These are phyloP conservation scores for Paracoccidioides lutzii DNA, from an alignment of 2,329 filamentous ascomycete species.

Conservation along the genomic window DNA sequence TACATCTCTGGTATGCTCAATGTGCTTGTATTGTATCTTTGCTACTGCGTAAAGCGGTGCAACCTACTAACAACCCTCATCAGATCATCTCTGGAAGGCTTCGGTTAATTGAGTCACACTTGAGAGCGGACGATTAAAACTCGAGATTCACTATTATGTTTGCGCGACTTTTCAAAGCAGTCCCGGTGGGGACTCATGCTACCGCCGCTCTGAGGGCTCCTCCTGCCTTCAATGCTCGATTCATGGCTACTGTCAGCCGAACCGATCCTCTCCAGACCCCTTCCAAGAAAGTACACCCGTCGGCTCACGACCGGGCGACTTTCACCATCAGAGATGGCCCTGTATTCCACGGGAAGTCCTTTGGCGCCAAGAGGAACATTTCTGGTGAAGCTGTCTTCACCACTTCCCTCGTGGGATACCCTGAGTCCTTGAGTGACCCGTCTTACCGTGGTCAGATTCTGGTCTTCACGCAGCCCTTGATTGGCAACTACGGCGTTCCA, in stretches of 20 bases:
- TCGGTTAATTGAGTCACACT: constrained; percentile 43
- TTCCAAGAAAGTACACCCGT: constrained; percentile 48
- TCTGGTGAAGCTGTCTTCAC: constrained; percentile 98
- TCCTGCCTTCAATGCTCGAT: constrained; percentile 27
- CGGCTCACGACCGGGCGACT: constrained; percentile 66
- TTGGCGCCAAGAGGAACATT: constrained; percentile 91
- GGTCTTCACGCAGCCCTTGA: constrained; percentile 94
- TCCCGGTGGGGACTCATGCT: constrained; percentile 35
- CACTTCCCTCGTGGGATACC: constrained; percentile 93
- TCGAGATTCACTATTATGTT: constrained; percentile 37
- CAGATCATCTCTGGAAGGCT: constrained; percentile 57
- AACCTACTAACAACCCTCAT: constrained; percentile 12
- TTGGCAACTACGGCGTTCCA: constrained; percentile 97
- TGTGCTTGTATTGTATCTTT: constrained; percentile 1
- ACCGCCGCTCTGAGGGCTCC: constrained; percentile 28
- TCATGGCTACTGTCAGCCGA: constrained; percentile 53
- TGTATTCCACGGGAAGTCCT: constrained; percentile 90
- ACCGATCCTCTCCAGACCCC: constrained; percentile 47
- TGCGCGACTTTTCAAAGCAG: constrained; percentile 41
- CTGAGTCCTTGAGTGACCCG: constrained; percentile 66
- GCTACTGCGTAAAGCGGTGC: neutral
- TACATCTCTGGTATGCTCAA: constrained; percentile 47
- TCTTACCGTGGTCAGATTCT: constrained; percentile 74
- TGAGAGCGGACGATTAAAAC: constrained; percentile 13
- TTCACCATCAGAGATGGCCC: constrained; percentile 95